These are phyloP conservation scores for Fraxinus pennsylvanica DNA, from an alignment of 257 asterid genomes.

Conservation along the genomic window DNA sequence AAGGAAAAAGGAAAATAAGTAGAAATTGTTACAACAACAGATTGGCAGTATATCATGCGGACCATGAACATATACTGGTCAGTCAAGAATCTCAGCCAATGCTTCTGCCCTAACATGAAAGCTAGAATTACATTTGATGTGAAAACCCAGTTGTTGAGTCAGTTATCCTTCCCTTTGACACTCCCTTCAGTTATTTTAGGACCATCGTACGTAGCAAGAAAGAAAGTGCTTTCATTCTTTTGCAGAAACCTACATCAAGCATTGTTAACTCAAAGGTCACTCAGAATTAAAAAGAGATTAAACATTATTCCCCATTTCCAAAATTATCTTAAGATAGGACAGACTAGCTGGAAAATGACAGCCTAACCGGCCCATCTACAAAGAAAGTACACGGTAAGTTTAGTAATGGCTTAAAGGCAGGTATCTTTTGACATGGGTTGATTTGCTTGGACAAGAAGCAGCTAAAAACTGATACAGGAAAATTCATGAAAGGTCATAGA, in stretches of 20 bases:
- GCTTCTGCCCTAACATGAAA: conserved; percentile 24
- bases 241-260: conserved; percentile 66
- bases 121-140: conserved; percentile 11
- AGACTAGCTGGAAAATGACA: no score
- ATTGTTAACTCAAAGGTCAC: neutral
- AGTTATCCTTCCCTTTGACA: conserved; percentile 55
- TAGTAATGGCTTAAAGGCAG: neutral
- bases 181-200: conserved; percentile 52
- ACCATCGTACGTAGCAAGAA: conserved; percentile 61
- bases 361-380: no score
- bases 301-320: neutral
- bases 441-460: neutral
- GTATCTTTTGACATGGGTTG: neutral
- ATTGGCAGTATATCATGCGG: conserved; percentile 8
- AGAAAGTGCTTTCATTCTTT: conserved; percentile 66
- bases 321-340: neutral
- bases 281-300: neutral
- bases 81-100: conserved; percentile 19
- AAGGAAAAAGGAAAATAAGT: conserved; percentile 1
- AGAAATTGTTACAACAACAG: conserved; percentile 18
- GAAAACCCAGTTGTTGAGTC: conserved; percentile 24
- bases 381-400: neutral
- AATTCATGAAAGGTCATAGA: neutral
- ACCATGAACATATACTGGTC: conserved; percentile 25
- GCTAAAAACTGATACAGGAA: neutral